A percentile compares a stretch with the other conserved stretches of the same genome.
phyloP scores from a whole-genome alignment of 805 yeast genomes.

The Metschnikowia aberdeeniae region DNA sequence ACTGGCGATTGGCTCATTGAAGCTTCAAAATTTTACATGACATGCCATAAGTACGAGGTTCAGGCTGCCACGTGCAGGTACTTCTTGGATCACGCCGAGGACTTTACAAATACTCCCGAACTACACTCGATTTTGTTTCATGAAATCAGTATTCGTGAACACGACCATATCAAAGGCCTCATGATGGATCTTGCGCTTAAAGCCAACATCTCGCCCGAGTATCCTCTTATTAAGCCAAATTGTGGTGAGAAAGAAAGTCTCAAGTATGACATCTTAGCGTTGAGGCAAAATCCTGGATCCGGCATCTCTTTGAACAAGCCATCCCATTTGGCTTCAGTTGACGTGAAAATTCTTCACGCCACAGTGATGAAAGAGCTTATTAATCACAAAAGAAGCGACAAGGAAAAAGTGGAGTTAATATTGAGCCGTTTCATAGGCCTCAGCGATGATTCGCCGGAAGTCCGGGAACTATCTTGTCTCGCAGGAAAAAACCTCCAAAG shows the following conservation, averaged over 20 bases:
- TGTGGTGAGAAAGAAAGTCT: background rate
- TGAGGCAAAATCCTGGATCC: background rate
- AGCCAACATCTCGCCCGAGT: background rate
- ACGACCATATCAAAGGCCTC: background rate
- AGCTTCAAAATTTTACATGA: background rate
- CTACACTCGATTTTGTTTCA: conserved; percentile 2
- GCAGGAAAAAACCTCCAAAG: background rate
- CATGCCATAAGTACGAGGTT: conserved; percentile 2
- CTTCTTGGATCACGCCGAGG: background rate
- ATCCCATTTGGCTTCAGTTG: background rate
- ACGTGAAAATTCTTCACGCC: background rate
- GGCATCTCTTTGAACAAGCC: background rate
- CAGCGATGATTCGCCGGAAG: conserved; percentile 8
- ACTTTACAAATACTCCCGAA: background rate
- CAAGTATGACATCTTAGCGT: background rate
- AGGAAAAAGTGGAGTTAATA: background rate
- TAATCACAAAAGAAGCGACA: background rate
- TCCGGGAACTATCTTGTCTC: conserved; percentile 7
- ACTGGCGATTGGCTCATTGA: background rate
- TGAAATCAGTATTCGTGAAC: background rate
- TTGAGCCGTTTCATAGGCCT: conserved; percentile 3
- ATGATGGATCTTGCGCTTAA: background rate
- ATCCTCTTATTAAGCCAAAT: background rate
- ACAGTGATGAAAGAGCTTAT: background rate
- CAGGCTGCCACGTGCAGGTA: conserved; percentile 7